Evolutionary conservation across 2,329 filamentous ascomycete genomes (phyloP).

Genomic region (Byssochlamys sp.): DNA sequence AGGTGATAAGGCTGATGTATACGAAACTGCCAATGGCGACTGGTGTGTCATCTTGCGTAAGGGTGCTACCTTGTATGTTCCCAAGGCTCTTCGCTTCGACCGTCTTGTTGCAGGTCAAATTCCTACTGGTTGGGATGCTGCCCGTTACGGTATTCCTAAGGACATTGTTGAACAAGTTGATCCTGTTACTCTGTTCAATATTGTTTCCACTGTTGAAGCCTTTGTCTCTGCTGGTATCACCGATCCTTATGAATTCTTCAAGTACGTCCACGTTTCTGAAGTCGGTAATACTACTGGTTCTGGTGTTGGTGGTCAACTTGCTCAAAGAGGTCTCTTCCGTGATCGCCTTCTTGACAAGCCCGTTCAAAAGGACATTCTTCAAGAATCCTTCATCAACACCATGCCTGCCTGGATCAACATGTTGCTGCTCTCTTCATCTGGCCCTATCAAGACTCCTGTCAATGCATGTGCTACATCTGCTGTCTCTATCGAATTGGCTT

Average conservation of each 20-base stretch:
- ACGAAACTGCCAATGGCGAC: slow-evolving; percentile 88
- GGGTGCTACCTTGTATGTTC: slow-evolving; percentile 87
- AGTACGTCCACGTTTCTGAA: slow-evolving; percentile 96
- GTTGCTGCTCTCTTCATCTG: slow-evolving; percentile 91
- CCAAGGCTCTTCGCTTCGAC: slow-evolving; percentile 93
- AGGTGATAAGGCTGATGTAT: slow-evolving; percentile 93
- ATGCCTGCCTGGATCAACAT: slow-evolving; percentile 99
- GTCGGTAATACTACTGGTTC: slow-evolving; percentile 98
- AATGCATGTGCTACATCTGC: slow-evolving; percentile 95
- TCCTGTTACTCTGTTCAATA: slow-evolving; percentile 86
- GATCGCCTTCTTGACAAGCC: slow-evolving; percentile 94
- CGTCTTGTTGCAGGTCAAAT: slow-evolving; percentile 94
- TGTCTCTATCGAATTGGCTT: slow-evolving; percentile 93
- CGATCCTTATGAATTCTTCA: slow-evolving; percentile 98
- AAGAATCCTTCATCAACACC: slow-evolving; percentile 99
- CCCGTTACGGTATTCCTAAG: slow-evolving; percentile 89
- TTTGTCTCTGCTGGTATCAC: slow-evolving; percentile 90
- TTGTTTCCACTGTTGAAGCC: slow-evolving; percentile 86
- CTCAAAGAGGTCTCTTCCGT: slow-evolving; percentile 94
- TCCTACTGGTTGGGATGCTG: slow-evolving; percentile 92
- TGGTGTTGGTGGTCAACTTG: slow-evolving; percentile 88
- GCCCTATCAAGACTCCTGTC: slow-evolving; percentile 95
- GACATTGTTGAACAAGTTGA: slow-evolving; percentile 98
- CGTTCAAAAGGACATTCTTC: slow-evolving; percentile 95
- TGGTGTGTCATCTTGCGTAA: slow-evolving; percentile 92